These are phyloP conservation scores for Cryptococcus sp. DNA, from an alignment of 1,284 basidiomycete species.

Conservation along the genomic window DNA sequence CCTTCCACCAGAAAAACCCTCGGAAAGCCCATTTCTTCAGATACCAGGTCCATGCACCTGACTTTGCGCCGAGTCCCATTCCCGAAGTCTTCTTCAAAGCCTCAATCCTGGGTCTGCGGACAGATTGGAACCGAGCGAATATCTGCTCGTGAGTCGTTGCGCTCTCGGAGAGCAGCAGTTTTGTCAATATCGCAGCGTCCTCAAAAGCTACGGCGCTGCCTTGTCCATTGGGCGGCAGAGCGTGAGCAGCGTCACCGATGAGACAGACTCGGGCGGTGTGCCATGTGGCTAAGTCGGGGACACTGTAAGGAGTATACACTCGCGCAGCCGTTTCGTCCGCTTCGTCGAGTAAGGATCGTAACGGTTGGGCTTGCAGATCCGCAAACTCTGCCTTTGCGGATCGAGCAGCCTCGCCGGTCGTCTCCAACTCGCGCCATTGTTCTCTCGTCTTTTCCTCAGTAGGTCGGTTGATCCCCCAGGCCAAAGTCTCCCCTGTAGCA, in stretches of 20 bases:
- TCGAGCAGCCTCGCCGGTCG: conserved; percentile 25
- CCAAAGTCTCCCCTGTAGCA: conserved; percentile 18
- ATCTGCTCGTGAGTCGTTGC: conserved; percentile 7
- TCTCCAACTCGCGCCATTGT: conserved; percentile 26
- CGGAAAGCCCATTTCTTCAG: conserved; percentile 28
- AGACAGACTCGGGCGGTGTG: conserved; percentile 21
- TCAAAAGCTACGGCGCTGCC: conserved; percentile 32
- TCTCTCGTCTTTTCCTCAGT: conserved; percentile 18
- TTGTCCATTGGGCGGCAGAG: conserved; percentile 27
- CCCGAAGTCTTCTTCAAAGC: conserved; percentile 6
- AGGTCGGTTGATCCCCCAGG: conserved; percentile 22
- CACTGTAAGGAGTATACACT: conserved; percentile 30
- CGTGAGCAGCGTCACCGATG: conserved; percentile 32
- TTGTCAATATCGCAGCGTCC: conserved; percentile 28
- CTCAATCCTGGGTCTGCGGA: conserved; percentile 22
- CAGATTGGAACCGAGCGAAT: conserved; percentile 23
- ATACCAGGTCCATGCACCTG: conserved; percentile 27
- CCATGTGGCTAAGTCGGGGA: conserved; percentile 25
- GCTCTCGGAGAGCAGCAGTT: conserved; percentile 11
- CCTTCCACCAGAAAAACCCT: conserved; percentile 30
- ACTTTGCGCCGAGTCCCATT: conserved; percentile 8
- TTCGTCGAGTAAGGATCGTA: conserved; percentile 22
- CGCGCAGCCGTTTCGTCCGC: conserved; percentile 9
- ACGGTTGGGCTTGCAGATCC: conserved; percentile 16
- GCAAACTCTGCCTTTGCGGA: conserved; percentile 17